phyloP scores from a whole-genome alignment of 306 rosid species.

The Notholithocarpus densiflorus region DNA sequence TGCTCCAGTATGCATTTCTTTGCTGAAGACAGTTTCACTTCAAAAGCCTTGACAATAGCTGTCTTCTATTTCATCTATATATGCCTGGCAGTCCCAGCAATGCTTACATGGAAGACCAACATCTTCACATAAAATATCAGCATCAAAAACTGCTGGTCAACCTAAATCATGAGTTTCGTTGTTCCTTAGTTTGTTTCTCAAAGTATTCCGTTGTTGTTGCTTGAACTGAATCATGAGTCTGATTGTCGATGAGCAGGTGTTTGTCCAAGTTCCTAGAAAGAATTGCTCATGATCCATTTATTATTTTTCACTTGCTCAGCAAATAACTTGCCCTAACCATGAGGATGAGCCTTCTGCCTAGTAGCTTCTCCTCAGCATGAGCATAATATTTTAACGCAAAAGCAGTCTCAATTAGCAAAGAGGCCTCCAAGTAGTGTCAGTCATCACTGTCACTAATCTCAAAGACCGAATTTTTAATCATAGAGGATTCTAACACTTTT shows the following conservation, averaged over 20 bases:
- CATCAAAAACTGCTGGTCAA: background rate
- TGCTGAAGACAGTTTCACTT: background rate
- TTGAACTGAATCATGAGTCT: background rate
- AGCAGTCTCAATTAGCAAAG: background rate
- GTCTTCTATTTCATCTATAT: background rate
- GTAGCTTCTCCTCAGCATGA: background rate
- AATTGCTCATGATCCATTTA: background rate
- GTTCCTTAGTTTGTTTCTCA: background rate
- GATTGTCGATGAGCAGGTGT: background rate
- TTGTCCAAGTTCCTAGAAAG: background rate
- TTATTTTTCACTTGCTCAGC: background rate
- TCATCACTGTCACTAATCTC: constrained; percentile 53
- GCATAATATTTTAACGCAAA: background rate
- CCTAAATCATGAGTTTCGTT: background rate
- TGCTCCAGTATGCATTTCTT: background rate
- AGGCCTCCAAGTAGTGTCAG: constrained; percentile 22
- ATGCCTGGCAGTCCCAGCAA: background rate
- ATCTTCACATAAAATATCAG: background rate
- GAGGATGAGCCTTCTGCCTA: background rate
- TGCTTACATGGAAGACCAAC: background rate
- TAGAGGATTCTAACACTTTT: constrained; percentile 23
- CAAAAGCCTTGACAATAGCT: background rate
- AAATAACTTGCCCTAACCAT: background rate
- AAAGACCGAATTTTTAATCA: constrained; percentile 36
- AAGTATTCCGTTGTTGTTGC: background rate